These are phyloP conservation scores for Boletus reticuloceps DNA, from an alignment of 768 basidiomycete genomes.

Conservation along the genomic window DNA sequence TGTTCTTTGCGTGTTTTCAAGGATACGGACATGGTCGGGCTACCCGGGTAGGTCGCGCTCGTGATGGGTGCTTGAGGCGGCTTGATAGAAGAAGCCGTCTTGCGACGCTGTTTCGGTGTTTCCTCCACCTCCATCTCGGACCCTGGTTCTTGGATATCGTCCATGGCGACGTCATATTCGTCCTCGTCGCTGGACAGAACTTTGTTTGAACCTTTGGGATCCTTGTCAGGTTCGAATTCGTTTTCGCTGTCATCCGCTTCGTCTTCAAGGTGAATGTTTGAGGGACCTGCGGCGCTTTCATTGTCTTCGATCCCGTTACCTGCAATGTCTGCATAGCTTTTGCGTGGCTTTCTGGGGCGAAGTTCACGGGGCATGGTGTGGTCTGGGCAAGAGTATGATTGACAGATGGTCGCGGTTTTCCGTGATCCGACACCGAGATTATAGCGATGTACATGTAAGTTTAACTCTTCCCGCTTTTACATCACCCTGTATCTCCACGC, in stretches of 20 bases:
- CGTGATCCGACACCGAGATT: background rate
- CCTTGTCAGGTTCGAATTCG: constrained; percentile 51
- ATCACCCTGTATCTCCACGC: too few species aligned
- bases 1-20: constrained; percentile 13
- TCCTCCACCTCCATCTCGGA: constrained; percentile 13
- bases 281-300: constrained; percentile 40
- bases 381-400: too few species aligned
- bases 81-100: constrained; percentile 4
- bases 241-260: constrained; percentile 43
- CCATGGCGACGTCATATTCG: constrained; percentile 21
- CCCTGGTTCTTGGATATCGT: constrained; percentile 11
- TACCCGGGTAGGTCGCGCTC: background rate
- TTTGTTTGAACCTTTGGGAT: constrained; percentile 27
- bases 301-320: constrained; percentile 32
- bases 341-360: constrained; percentile 51
- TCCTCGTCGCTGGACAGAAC: constrained; percentile 36
- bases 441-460: too few species aligned
- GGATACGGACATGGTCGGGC: background rate
- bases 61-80: background rate
- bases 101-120: constrained; percentile 10
- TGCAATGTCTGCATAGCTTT: constrained; percentile 46
- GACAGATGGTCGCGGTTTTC: background rate
- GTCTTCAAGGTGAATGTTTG: constrained; percentile 21
- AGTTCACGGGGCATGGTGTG: constrained; percentile 51
- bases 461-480: too few species aligned